Base-by-base conservation (phyloP, 2,329 filamentous ascomycete genomes). In the Fusarium sp. region DNA sequence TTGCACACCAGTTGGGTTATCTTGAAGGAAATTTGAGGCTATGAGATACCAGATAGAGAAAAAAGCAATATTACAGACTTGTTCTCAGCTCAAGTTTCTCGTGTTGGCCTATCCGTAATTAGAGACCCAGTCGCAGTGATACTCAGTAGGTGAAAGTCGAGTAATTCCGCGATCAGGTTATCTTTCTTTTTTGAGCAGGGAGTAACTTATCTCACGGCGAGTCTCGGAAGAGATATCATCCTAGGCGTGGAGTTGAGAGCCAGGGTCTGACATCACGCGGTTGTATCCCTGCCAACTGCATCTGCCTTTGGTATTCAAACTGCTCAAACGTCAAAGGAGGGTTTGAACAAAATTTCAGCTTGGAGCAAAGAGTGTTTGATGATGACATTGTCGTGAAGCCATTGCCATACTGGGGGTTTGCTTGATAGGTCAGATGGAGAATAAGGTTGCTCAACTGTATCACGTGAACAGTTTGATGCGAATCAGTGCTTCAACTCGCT, bases 31-130 rank as follows among this genome's bases (percentile, higher is more conserved):
- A 42, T 68, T 62, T 33, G 52, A 55, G 18, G 27, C 13, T 26
- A 48, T 69, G 37, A 60, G 45, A 71, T 69, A 69, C 58, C 58
- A 64, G 15, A 53, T 40, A 41, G 40, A 41, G 37, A 53, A 17
- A 70, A 55, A 60, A 42, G 45, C n/a, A 68, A 69, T 56, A 50
- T 26, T 12, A 59, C 50, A 54, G 52, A 37, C 38, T 49, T 45
- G 20, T 41, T 37, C 23, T 38, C 5, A 30, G 26, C 17, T 65
- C 15, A 40, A 8, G 26, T 26, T 27, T 32, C 35, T 46, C 35
- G 37, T 60, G 38, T 20, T 41, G 14, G 44, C 35, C 26, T 30
- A 18, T 15, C 12, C 12, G 48, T 33, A 33, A 33, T 64, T 49
- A 27, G 32, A 42, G 68, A 59, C 26, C 64, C 68, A 64, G 68